These are phyloP conservation scores for Amphibolis antarctica DNA, from an alignment of 106 monocot genomes.

Conservation along the genomic window DNA sequence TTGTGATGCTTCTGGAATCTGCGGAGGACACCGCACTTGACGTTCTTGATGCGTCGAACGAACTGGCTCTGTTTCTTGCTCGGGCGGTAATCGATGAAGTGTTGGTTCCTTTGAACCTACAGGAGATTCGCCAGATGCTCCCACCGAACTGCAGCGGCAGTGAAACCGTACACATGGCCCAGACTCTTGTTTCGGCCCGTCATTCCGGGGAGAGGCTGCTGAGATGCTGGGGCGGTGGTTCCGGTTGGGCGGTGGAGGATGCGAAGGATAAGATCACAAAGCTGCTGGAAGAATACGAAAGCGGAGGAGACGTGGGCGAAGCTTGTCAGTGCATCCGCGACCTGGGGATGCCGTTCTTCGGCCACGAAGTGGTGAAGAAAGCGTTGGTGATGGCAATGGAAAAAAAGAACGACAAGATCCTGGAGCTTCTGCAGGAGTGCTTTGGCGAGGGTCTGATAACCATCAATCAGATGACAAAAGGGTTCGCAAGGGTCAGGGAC, in stretches of 20 bases:
- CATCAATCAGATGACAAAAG: constrained; percentile 69
- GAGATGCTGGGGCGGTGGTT: constrained; percentile 88
- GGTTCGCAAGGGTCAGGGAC: constrained; percentile 60
- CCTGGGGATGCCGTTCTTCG: constrained; percentile 76
- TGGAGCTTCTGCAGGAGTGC: constrained; percentile 51
- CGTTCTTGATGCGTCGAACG: constrained; percentile 68
- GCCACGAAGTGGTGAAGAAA: constrained; percentile 85
- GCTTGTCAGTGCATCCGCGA: constrained; percentile 80
- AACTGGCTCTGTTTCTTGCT: constrained; percentile 71
- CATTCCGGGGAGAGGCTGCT: constrained; percentile 74
- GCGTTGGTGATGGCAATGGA: constrained; percentile 88
- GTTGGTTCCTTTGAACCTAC: constrained; percentile 50
- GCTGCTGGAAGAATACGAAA: constrained; percentile 70
- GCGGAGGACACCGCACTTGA: constrained; percentile 74
- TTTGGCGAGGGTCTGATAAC: constrained; percentile 81
- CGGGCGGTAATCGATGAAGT: constrained; percentile 81
- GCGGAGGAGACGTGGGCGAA: constrained; percentile 60
- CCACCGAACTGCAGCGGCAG: constrained; percentile 36
- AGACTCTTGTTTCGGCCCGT: constrained; percentile 46
- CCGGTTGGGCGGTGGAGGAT: constrained; percentile 82
- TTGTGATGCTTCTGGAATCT: constrained; percentile 62
- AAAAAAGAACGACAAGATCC: constrained; percentile 62
- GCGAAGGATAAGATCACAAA: constrained; percentile 79
- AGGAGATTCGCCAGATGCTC: constrained; percentile 47
- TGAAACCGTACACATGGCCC: constrained; percentile 57